Base-by-base conservation (phyloP, 352 stramenopile genomes). In the Phytopythium oedochilum region DNA sequence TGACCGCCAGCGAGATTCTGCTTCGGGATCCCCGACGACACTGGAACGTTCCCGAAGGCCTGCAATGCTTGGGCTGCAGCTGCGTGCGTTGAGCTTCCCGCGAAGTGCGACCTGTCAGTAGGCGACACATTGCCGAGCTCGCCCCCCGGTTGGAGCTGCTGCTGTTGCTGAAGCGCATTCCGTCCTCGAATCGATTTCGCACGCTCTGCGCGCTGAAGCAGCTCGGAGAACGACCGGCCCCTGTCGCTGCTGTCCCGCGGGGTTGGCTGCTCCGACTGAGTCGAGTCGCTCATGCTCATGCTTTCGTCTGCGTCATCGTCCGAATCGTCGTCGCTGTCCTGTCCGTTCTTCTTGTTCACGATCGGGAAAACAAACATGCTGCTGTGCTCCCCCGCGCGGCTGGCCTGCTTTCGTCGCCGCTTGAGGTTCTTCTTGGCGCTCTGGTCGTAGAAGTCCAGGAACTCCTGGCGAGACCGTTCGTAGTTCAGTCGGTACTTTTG, bases 401-500 rank as follows among this genome's bases (percentile, higher is more conserved):
- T 69, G 31, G 61, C 59, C 54, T 72, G 67, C 32, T 66, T 69
- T 20, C 77, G 70, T 6, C 73, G 69, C 0, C 80, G 66, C 52
- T 86, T 84, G 35, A 80, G 61, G 59, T 82, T 82, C 38, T 73
- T 73, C 53, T 81, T 80, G 14, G 78, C 69, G 48, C 79, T 94
- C 43, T 87, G 76, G 57, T 95, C 82, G 60, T 89, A 94, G 54
- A 85, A 91, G 60, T 89, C 80, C 32, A 95, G 76, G 54, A 95
- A 95, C 64, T 95, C 82, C 59, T 77, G 68, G 8, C 86, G 78
- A 29, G 86, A 95, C 29, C 79, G 78, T 47, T 95, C 83, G 58
- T 94, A 93, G 52, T 95, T 92, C 52, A 93, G 78, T 18, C 86
- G 82, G 64, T 92, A 95, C 63, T 95, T 95, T 59, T 95, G 86